Base-by-base conservation (phyloP, 1,284 basidiomycete genomes). In the Cryptococcus hybrid region DNA sequence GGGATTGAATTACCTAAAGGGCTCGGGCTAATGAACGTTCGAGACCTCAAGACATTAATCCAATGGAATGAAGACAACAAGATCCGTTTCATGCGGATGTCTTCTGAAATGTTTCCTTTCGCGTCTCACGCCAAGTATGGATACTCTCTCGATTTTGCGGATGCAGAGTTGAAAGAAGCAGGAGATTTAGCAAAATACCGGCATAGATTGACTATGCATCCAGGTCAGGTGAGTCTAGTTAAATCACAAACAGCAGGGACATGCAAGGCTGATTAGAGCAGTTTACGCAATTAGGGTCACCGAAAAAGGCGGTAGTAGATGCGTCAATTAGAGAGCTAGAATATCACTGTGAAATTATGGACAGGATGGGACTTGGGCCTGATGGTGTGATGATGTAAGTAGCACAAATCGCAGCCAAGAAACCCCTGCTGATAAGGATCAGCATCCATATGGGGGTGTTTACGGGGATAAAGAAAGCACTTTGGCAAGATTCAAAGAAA, bases 61-160 rank as follows among this genome's bases (percentile, higher is more conserved):
- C 64, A 18, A 77, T 93, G 89, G 90, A 92, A 91, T 71, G 90
- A 89, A 70, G 82, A 84, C 50, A 87, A 92, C 74, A 74, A 78
- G 83, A 90, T 92, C 55, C 84, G 83, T 36, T 90, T 92, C 76
- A 84, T 93, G 78, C 84, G 90, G 46, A 76, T 95, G 65, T 92
- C 91, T 0, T 90, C 88, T 3, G 90, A 92, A 64, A 87, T 95
- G 83, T 94, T 95, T 72, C 92, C 92, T 1, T 95, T 89, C 67
- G 91, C 91, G 0, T 90, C 89, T n/a, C 92, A 95, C 66, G 81
- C 80, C 8, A 82, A 81, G 44, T 85, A 91, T 64, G 91, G 91
- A 0, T 95, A 95, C 74, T 83, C 85, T 30, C 81, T 95, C 36
- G 84, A 44, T 71, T 72, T 70, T 43, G 73, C 71, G 0, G 79